phyloP scores from a whole-genome alignment of 2,329 filamentous ascomycete genomes.

The Curvularia lunata region DNA sequence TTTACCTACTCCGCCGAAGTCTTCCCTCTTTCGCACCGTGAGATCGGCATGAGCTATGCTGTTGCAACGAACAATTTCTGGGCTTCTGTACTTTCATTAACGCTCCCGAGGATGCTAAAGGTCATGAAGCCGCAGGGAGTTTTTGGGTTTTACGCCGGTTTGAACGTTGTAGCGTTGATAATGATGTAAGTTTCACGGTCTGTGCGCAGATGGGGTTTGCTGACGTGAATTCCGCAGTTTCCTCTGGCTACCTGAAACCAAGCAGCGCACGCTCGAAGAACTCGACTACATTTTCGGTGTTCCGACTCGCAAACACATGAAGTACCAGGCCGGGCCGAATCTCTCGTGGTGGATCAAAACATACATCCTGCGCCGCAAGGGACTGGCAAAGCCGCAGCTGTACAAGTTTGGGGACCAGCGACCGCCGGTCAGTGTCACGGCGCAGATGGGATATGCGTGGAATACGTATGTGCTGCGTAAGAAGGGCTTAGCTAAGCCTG shows the following conservation, averaged over 20 bases:
- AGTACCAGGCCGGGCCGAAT: slow-evolving; percentile 38
- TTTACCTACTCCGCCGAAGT: slow-evolving; percentile 60
- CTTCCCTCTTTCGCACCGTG: slow-evolving; percentile 72
- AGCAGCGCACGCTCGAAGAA: slow-evolving; percentile 57
- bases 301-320: slow-evolving; percentile 50
- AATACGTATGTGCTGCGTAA: slow-evolving; percentile 28
- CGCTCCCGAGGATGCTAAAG: slow-evolving; percentile 64
- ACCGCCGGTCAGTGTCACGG: slow-evolving; percentile 22
- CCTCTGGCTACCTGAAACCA: slow-evolving; percentile 60
- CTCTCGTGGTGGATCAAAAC: slow-evolving; percentile 57
- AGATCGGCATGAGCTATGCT: slow-evolving; percentile 73
- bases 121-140: slow-evolving; percentile 60
- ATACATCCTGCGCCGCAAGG: slow-evolving; percentile 50
- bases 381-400: slow-evolving; percentile 45
- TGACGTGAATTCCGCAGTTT: slow-evolving; percentile 45
- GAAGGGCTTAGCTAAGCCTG: slow-evolving; percentile 25
- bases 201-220: background rate
- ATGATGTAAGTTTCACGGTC: slow-evolving; percentile 57
- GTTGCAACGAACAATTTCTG: slow-evolving; percentile 70
- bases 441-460: slow-evolving; percentile 30
- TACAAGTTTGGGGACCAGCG: slow-evolving; percentile 47
- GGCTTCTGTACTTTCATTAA: slow-evolving; percentile 66
- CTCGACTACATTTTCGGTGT: slow-evolving; percentile 60
- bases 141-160: slow-evolving; percentile 66
- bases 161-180: slow-evolving; percentile 66